A percentile compares a stretch with the other conserved stretches of the same genome.
These are phyloP conservation scores for Collybia mongolica DNA, from an alignment of 768 basidiomycete species.

Conservation along the genomic window DNA sequence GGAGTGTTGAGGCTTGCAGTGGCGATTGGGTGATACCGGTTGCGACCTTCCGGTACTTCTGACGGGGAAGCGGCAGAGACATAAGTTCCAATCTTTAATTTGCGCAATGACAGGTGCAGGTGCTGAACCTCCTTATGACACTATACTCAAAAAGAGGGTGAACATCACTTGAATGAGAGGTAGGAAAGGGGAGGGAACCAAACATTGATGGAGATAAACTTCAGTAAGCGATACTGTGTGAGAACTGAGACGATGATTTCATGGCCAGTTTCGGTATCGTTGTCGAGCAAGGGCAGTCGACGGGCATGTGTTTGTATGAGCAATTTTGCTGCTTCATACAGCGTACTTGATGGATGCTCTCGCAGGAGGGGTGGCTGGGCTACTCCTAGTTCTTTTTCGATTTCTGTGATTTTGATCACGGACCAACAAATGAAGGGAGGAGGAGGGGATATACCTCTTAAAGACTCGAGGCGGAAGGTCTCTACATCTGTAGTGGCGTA, in stretches of 20 bases:
- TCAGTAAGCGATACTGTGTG: constrained; percentile 96
- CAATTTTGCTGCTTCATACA: constrained; percentile 87
- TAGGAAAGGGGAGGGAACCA: constrained; percentile 18
- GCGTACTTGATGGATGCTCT: constrained; percentile 84
- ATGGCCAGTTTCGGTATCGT: constrained; percentile 90
- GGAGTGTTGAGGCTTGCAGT: constrained; percentile 89
- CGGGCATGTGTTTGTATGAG: constrained; percentile 96
- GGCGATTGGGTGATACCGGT: constrained; percentile 86
- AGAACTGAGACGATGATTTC: constrained; percentile 95
- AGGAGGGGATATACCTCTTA: constrained; percentile 62
- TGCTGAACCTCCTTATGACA: constrained; percentile 83
- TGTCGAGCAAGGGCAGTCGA: constrained; percentile 89
- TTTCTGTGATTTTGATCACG: constrained; percentile 51
- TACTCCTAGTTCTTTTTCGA: constrained; percentile 90
- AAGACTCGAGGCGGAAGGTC: constrained; percentile 81
- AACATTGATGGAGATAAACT: constrained; percentile 98
- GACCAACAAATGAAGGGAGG: constrained; percentile 6
- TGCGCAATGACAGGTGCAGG: constrained; percentile 77
- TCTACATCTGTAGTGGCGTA: constrained; percentile 90
- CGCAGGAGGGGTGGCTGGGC: constrained; percentile 87
- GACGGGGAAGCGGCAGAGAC: constrained; percentile 53
- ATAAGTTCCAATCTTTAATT: constrained; percentile 92
- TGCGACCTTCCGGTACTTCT: constrained; percentile 49
- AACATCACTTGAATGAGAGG: constrained; percentile 1
- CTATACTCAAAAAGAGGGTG: constrained; percentile 36